Evolutionary conservation across 352 stramenopile genomes (phyloP).

Genomic region (Phytophthora rubi): DNA sequence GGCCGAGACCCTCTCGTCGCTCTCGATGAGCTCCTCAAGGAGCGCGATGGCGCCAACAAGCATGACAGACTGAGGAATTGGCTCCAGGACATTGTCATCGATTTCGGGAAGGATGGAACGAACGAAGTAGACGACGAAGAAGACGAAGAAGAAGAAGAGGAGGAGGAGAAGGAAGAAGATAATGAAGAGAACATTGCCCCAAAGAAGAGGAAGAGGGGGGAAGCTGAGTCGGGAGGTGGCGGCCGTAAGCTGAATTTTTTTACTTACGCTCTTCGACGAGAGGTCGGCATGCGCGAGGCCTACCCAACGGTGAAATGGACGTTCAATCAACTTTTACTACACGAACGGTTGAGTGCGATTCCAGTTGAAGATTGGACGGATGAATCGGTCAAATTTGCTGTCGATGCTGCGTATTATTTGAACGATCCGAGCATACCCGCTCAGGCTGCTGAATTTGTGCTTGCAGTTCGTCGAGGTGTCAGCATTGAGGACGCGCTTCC

Average conservation of each 20-base stretch:
- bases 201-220: conserved; percentile 21
- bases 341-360: conserved; percentile 22
- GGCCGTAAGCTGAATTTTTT: not conserved
- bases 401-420: not conserved
- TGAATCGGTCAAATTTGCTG: not conserved
- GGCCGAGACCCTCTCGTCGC: conserved; percentile 7
- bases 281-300: conserved; percentile 5
- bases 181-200: conserved; percentile 1
- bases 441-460: conserved; percentile 15
- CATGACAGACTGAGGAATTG: conserved; percentile 23
- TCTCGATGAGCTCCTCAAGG: conserved; percentile 13
- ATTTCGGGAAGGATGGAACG: conserved; percentile 4
- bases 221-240: not conserved
- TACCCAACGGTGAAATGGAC: conserved; percentile 31
- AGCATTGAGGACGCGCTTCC: conserved; percentile 19
- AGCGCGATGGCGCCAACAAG: not conserved
- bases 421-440: not conserved
- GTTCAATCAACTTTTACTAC: conserved; percentile 31
- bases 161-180: conserved; percentile 43
- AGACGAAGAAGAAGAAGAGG: conserved; percentile 21
- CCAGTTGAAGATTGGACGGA: conserved; percentile 24
- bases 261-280: not conserved
- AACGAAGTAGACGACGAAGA: conserved; percentile 16
- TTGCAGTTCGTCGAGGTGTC: conserved; percentile 17
- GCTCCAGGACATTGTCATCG: conserved; percentile 25